Base-by-base conservation (phyloP, 2,329 filamentous ascomycete genomes). In the Orbilia blumenaviensis region DNA sequence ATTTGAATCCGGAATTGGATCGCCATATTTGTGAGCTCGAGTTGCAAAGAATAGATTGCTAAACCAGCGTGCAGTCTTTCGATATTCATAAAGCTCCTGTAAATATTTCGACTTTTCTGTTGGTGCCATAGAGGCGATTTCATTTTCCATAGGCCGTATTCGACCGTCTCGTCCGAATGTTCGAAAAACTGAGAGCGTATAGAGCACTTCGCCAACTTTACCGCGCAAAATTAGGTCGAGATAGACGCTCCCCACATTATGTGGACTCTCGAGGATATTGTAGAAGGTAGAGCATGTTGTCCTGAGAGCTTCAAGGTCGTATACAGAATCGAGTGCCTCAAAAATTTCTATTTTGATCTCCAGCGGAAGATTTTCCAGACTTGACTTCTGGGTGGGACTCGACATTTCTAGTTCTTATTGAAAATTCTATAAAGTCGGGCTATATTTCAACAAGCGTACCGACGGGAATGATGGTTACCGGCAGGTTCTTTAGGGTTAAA, bases 331-430 rank as follows among this genome's bases (percentile, higher is more conserved):
- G 4, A 61, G 21, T 1, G 8, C 41, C 14, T 61, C n/a, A 8
- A 52, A 1, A 10, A 68, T 61, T 23, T 41, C 44, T 18, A 68
- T 16, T 27, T 68, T 68, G 14, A 68, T n/a, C 4, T 52, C 46
- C 2, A 52, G 14, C 9, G 66, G 66, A 16, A 68, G 41, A 10
- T 21, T 16, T 21, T 58, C 66, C 3, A 68, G 25, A 14, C 0
- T 16, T 9, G 25, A 4, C 16, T 16, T 52, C 2, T 18, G 16
- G 25, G 9, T 25, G 14, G 8, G 10, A 23, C 2, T 25, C 18
- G 42, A 18, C 18, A 46, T 46, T 25, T 46, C 6, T n/a, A n/a
- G n/a, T n/a, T n/a, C n/a, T n/a, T n/a, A n/a, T n/a, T n/a, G n/a
- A n/a, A n/a, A n/a, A n/a, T n/a, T n/a, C n/a, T n/a, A n/a, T n/a